Evolutionary conservation across 257 asterid species (phyloP).

Genomic region (Datura wrightii): DNA sequence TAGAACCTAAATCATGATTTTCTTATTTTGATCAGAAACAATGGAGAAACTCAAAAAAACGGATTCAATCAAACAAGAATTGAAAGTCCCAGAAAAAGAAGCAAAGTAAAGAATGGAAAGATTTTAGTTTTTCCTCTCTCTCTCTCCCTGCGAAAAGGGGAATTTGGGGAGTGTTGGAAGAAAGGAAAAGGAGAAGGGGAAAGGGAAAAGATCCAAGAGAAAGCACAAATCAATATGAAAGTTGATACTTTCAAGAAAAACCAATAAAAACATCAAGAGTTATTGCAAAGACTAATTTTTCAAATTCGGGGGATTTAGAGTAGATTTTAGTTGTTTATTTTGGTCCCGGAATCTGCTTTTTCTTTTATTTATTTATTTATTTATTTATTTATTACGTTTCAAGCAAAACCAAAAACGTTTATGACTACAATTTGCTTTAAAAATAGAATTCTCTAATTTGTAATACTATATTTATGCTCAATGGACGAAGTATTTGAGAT

Average conservation of each 20-base stretch:
- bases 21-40: not conserved
- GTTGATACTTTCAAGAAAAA: constrained; percentile 16
- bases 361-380: not conserved
- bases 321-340: not conserved
- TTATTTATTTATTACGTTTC: not conserved
- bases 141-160: not conserved
- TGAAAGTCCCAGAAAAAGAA: not conserved
- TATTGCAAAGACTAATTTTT: not conserved
- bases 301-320: constrained; percentile 14
- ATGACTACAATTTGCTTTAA: not conserved
- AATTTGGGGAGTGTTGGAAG: not conserved
- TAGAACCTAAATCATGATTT: not conserved
- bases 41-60: not conserved
- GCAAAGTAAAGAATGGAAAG: constrained; percentile 12
- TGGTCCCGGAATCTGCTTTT: not conserved
- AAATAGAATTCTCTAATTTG: not conserved
- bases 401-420: not conserved
- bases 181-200: not conserved
- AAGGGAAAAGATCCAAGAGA: not conserved
- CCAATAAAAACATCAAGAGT: not conserved
- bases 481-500: not conserved
- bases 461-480: not conserved
- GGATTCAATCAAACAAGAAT: constrained; percentile 19
- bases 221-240: not conserved
- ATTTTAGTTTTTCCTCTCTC: constrained; percentile 17